phyloP scores from a whole-genome alignment of 495 filamentous ascomycete genomes.

The Neurospora sp. region DNA sequence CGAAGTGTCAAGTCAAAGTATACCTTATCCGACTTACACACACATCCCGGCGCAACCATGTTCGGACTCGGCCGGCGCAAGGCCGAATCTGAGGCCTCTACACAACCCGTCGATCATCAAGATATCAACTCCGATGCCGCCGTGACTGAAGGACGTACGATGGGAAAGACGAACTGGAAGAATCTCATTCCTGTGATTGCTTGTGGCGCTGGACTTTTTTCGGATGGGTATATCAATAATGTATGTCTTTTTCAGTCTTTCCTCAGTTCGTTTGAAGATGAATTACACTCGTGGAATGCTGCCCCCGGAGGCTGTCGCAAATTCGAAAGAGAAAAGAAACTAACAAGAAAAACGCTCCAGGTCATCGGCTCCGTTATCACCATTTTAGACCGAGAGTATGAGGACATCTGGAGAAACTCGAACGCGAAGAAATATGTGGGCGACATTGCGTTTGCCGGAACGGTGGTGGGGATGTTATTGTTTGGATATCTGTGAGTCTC shows the following conservation, averaged over 20 bases:
- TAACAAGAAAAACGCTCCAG: constrained; percentile 23
- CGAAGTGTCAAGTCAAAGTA: neutral
- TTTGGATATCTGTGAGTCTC: constrained; percentile 58
- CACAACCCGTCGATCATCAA: neutral
- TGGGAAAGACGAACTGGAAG: constrained; percentile 3
- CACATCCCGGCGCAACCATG: neutral
- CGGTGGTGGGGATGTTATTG: constrained; percentile 70
- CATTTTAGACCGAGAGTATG: constrained; percentile 54
- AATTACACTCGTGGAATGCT: neutral
- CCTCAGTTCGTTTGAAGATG: neutral
- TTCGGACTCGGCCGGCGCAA: neutral
- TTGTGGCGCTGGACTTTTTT: constrained; percentile 83
- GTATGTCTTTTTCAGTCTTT: constrained; percentile 19
- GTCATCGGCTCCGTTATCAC: constrained; percentile 78
- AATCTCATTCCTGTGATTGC: constrained; percentile 49
- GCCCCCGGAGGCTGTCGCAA: neutral
- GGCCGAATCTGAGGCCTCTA: neutral
- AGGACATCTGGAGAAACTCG: constrained; percentile 51
- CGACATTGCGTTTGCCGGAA: constrained; percentile 80
- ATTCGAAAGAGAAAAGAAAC: neutral
- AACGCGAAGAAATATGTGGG: constrained; percentile 58
- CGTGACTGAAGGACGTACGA: neutral
- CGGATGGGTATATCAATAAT: constrained; percentile 84
- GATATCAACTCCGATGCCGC: neutral
- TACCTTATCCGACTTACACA: neutral